Conservation (phyloP, 495 filamentous ascomycete genomes). For the Penicillium canariense region DNA sequence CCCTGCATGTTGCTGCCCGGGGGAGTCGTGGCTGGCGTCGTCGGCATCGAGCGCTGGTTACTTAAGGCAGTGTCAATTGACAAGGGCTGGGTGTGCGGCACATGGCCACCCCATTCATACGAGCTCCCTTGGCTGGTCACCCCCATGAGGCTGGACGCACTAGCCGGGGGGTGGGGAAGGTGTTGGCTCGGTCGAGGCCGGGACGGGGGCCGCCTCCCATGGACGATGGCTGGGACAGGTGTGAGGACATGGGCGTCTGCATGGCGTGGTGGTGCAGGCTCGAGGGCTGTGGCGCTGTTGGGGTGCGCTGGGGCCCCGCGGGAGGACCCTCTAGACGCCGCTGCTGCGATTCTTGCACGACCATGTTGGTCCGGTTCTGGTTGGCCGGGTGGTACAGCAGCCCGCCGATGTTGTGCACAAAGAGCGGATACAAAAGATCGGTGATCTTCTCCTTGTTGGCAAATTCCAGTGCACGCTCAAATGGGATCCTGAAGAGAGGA, state of each 20-base stretch:
- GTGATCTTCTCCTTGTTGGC: constrained; percentile 99
- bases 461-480: constrained; percentile 93
- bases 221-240: constrained; percentile 68
- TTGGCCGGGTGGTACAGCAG: constrained; percentile 94
- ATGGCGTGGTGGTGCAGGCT: constrained; percentile 81
- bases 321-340: constrained; percentile 55
- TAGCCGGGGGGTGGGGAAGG: constrained; percentile 95
- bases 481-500: constrained; percentile 76
- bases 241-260: constrained; percentile 60
- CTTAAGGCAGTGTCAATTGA: constrained; percentile 82
- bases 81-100: constrained; percentile 68
- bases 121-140: constrained; percentile 72
- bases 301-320: constrained; percentile 33
- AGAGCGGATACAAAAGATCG: constrained; percentile 88
- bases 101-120: constrained; percentile 69
- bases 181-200: constrained; percentile 74
- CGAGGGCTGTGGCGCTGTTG: constrained; percentile 63
- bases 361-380: constrained; percentile 72
- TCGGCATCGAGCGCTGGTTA: constrained; percentile 85
- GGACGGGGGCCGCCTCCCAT: constrained; percentile 66
- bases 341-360: constrained; percentile 82
- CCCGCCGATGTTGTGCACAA: constrained; percentile 95
- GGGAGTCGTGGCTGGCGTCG: constrained; percentile 90
- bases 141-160: constrained; percentile 84
- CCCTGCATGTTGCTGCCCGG: constrained; percentile 73